Evolutionary conservation across 1,284 basidiomycete species (phyloP), one percentile per base, ranked within the genome.

Genomic region (Apiotrichum porosum): DNA sequence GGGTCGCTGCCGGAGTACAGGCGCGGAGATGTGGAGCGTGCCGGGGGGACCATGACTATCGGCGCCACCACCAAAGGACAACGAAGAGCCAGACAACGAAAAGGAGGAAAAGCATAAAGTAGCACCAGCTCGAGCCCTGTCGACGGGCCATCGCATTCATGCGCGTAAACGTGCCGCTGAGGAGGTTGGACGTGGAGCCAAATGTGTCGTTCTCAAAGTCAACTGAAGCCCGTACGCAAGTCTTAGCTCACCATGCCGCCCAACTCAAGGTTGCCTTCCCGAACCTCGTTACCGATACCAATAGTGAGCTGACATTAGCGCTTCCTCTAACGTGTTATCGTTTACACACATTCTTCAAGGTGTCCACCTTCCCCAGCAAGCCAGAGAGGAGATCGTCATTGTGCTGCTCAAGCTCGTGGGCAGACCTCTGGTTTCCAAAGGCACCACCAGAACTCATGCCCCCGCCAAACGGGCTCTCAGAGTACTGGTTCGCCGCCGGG

Each of bases 81-180:
- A 92, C 77, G 75, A 94, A 88, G 70, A 93, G 90, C 88, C 89
- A 93, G 63, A 92, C 84, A 22, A 90, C 84, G 51, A 92, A 59
- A 51, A 90, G 65, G 38, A 97, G 78, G 69, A 97, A 97, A 47
- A 90, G 73, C 71, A 95, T 92, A 74, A 97, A 97, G 83, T 89
- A 95, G 66, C 93, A 80, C 89, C 91, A 97, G 51, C 87, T 85
- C 65, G 90, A 92, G 21, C 91, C 90, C 71, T 97, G 94, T 45
- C 87, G 80, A 45, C 78, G 76, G 1, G 94, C 89, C 94, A 98
- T 98, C 69, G 84, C 87, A 76, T 90, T 94, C 93, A 98, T 93
- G 51, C 91, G 81, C 56, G 83, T 82, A 72, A 97, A 95, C 4
- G 95, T 97, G 3, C 90, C 90, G 26, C 83, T 79, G 15, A 98